A percentile compares a stretch with the other conserved stretches of the same genome.
Conservation (phyloP, 2,329 filamentous ascomycete genomes). For the Hymenoscyphus albidus region DNA sequence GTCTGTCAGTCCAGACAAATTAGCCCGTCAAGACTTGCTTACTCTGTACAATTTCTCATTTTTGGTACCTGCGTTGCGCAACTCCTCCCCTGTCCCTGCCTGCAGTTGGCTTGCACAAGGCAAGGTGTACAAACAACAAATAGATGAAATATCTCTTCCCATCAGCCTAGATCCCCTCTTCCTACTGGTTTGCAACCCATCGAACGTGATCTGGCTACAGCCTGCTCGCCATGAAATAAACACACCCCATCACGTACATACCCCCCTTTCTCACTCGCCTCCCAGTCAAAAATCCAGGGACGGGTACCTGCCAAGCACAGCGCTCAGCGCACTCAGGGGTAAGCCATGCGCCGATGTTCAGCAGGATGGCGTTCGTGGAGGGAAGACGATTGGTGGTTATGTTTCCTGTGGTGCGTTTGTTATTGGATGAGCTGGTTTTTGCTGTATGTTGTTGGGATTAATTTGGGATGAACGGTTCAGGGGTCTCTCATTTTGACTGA, state of each 20-base stretch:
- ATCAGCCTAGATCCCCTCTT: neutral
- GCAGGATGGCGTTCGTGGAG: neutral
- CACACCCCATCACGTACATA: neutral
- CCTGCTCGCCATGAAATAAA: neutral
- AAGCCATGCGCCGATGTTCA: neutral
- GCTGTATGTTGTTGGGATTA: neutral
- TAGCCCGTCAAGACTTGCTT: neutral
- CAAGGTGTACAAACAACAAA: neutral
- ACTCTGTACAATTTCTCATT: neutral
- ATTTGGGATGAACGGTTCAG: neutral
- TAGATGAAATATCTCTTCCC: neutral
- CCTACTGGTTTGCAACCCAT: neutral
- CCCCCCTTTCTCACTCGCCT: conserved; percentile 1
- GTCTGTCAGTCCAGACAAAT: neutral
- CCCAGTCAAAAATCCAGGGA: neutral
- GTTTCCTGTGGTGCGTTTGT: neutral
- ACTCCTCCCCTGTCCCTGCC: neutral
- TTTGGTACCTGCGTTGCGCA: neutral
- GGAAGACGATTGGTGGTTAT: neutral
- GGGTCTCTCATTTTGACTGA: neutral
- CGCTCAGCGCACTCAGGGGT: neutral
- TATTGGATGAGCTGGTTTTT: neutral
- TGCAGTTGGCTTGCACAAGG: conserved; percentile 1
- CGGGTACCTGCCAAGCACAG: neutral
- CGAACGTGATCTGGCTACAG: neutral